Percentiles rank a stretch among this genome's conserved stretches.
Evolutionary conservation across 257 asterid species (phyloP).

Genomic region (Thymus mandschuricus): DNA sequence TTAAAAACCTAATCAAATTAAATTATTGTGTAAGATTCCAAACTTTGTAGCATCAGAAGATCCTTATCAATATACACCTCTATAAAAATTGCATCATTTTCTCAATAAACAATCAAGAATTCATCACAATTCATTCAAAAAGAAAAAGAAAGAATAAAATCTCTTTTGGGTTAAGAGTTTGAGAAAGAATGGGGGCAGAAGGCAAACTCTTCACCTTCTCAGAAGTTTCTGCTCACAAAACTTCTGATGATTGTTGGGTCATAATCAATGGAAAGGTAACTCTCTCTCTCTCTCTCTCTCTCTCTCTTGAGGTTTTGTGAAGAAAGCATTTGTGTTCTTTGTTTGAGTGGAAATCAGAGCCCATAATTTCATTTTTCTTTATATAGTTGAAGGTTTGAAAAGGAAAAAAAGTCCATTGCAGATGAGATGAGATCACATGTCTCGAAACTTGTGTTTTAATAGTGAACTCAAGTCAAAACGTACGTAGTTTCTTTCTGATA

Average conservation of each 20-base stretch:
- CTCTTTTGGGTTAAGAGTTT: neutral
- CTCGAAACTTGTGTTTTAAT: too few relatives aligned
- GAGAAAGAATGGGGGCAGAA: constrained; percentile 44
- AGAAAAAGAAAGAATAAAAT: neutral
- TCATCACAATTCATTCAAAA: neutral
- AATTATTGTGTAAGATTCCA: constrained; percentile 12
- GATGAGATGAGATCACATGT: too few relatives aligned
- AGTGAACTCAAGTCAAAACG: too few relatives aligned
- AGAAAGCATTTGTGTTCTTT: neutral
- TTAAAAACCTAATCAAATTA: neutral
- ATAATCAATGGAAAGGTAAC: constrained; percentile 69
- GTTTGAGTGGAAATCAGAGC: neutral
- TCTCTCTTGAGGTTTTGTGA: neutral
- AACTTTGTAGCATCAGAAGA: constrained; percentile 12
- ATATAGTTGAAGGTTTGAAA: neutral
- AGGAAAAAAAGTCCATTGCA: neutral
- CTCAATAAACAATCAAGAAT: neutral
- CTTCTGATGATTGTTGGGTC: constrained; percentile 62
- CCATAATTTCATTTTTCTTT: neutral
- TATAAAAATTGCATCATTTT: constrained; percentile 2
- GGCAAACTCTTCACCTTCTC: constrained; percentile 38
- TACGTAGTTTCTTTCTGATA: too few relatives aligned
- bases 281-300: neutral
- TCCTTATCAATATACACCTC: neutral
- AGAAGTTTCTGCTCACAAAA: constrained; percentile 64